A percentile compares a stretch with the other conserved stretches of the same genome.
Evolutionary conservation across 2,329 filamentous ascomycete species (phyloP).

Genomic region (Clarireedia homoeocarpa): DNA sequence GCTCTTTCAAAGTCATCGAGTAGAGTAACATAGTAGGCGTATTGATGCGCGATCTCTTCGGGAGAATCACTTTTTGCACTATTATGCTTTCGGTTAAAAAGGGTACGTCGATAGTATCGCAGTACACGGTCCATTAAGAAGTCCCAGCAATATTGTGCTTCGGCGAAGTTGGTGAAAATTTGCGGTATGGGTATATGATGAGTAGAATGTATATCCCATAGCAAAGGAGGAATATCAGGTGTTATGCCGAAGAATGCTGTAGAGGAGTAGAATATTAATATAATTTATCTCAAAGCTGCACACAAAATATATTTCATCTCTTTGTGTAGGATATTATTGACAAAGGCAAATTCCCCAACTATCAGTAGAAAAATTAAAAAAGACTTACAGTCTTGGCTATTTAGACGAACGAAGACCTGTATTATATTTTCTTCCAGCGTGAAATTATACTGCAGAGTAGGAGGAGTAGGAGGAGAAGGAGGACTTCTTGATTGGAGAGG

Average conservation of each 20-base stretch:
- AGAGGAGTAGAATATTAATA: background rate
- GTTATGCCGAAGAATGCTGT: slow-evolving; percentile 22
- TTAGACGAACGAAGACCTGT: slow-evolving; percentile 23
- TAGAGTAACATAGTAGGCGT: slow-evolving; percentile 12
- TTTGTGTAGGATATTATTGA: no score
- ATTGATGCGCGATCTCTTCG: slow-evolving; percentile 11
- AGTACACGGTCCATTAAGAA: slow-evolving; percentile 25
- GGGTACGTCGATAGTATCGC: slow-evolving; percentile 22
- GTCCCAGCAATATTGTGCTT: slow-evolving; percentile 26
- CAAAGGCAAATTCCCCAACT: no score
- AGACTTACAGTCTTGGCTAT: slow-evolving; percentile 16
- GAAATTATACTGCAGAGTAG: slow-evolving; percentile 20
- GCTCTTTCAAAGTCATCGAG: slow-evolving; percentile 21
- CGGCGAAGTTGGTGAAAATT: slow-evolving; percentile 18
- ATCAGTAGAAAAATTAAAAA: background rate
- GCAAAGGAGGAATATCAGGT: slow-evolving; percentile 22
- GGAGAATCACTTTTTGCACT: slow-evolving; percentile 15
- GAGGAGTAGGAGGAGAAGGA: slow-evolving; percentile 2
- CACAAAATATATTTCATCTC: no score
- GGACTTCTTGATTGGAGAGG: slow-evolving; percentile 15
- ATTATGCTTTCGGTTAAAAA: slow-evolving; percentile 19
- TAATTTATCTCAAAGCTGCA: no score
- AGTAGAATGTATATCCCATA: slow-evolving; percentile 25
- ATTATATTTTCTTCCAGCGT: slow-evolving; percentile 25
- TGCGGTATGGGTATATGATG: slow-evolving; percentile 22